Evolutionary conservation across 2,329 filamentous ascomycete species (phyloP).

Genomic region (Spiromastix sp.): DNA sequence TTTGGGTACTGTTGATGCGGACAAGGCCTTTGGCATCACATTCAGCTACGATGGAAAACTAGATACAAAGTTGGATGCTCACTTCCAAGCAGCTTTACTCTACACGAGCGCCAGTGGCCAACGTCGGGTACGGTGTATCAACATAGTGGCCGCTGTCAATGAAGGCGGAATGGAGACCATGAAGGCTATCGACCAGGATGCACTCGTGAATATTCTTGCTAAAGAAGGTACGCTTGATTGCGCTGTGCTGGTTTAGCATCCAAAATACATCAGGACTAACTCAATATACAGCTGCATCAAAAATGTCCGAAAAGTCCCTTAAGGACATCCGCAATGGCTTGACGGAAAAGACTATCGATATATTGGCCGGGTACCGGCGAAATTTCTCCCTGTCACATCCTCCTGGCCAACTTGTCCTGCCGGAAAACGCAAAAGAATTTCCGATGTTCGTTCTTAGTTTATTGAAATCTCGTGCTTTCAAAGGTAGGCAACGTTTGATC

Average conservation of each 20-base stretch:
- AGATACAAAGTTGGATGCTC: conserved; percentile 90
- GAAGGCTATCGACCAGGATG: conserved; percentile 93
- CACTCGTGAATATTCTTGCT: conserved; percentile 75
- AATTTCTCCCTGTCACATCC: conserved; percentile 81
- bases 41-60: conserved; percentile 96
- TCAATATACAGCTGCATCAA: conserved; percentile 53
- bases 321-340: conserved; percentile 78
- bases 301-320: conserved; percentile 63
- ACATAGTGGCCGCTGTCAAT: conserved; percentile 84
- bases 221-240: conserved; percentile 54
- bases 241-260: not conserved
- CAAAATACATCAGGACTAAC: conserved; percentile 13
- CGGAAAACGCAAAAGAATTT: conserved; percentile 91
- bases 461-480: conserved; percentile 85
- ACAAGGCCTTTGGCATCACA: conserved; percentile 83
- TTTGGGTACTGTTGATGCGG: conserved; percentile 81
- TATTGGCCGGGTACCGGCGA: conserved; percentile 85
- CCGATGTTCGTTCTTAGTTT: conserved; percentile 91
- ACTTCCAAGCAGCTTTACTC: conserved; percentile 90
- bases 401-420: conserved; percentile 84
- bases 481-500: conserved; percentile 38
- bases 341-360: conserved; percentile 86
- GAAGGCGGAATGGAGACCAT: conserved; percentile 73
- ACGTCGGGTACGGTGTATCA: conserved; percentile 82
- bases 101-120: conserved; percentile 89